Evolutionary conservation across 2,329 filamentous ascomycete species (phyloP), one percentile per base, ranked within the genome.

Genomic region (Cladosporium oxysporum): DNA sequence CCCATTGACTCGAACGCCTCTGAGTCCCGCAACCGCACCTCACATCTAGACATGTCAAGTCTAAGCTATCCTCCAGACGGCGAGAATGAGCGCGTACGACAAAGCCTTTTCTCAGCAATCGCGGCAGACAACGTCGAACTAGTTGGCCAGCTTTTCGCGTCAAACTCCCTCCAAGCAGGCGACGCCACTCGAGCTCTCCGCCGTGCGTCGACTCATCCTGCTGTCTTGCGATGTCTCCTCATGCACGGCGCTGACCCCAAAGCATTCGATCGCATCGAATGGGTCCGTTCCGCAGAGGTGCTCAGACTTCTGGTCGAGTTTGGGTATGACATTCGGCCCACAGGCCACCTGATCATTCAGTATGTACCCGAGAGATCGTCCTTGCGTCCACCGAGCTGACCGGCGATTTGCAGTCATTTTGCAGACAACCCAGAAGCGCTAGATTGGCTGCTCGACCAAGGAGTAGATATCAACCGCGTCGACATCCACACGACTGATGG

Each of bases 391-490:
- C 49, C 21, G 12, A 5, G 49, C 21, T 4, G 26, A 26, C 26
- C n/a, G 26, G 31, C 26, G 26, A 14, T 26, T 29, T 4, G 8
- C 10, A 53, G 50, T n/a, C 8, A 69, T 23, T 69, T 62, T 18
- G 37, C 63, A 10, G 12, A 67, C 12, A 50, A 66, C 16, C 58
- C 23, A 11, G 53, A 61, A 7, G 59, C 53, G 16, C 37, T 69
- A 14, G 63, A 69, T 35, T 61, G 28, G 18, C 28, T 66, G 35
- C 64, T 69, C 28, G 67, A 67, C 16, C 16, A 35, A 23, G 21
- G 31, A 21, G 58, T 28, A 21, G 29, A 61, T n/a, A 29, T 33
- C 28, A 47, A 28, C 12, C 47, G 44, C 5, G 63, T 61, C 2
- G 59, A 67, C 21, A 44, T 29, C 29, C 31, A 49, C 10, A 14